A percentile compares a stretch with the other conserved stretches of the same genome.
These are phyloP conservation scores for Cryptomeria japonica DNA, from an alignment of 75 land plant genomes.

Conservation along the genomic window DNA sequence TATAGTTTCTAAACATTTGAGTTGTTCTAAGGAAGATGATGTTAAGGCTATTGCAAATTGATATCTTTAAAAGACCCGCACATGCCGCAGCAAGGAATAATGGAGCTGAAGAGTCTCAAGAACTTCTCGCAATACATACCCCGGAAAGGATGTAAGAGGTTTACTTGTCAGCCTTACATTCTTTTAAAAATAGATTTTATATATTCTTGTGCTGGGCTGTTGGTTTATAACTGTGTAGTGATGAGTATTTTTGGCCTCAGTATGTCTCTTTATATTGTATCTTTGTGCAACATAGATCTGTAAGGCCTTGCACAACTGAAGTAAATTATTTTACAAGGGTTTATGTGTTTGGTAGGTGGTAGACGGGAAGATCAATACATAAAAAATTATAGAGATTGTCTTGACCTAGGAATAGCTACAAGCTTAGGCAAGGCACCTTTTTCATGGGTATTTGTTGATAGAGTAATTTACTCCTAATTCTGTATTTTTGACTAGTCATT, in stretches of 20 bases:
- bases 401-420: conserved; percentile 4
- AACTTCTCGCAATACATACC: too few relatives aligned
- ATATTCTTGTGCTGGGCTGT: conserved; percentile 34
- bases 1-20: too few relatives aligned
- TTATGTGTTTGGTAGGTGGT: background rate
- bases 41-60: too few relatives aligned
- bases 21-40: too few relatives aligned
- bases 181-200: too few relatives aligned
- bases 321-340: background rate
- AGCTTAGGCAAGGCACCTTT: conserved; percentile 2
- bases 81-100: too few relatives aligned
- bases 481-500: conserved; percentile 11
- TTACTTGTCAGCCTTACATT: too few relatives aligned
- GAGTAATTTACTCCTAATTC: conserved; percentile 14
- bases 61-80: too few relatives aligned
- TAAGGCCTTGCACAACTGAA: background rate
- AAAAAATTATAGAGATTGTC: background rate
- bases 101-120: too few relatives aligned
- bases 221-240: conserved; percentile 65
- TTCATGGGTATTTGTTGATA: conserved; percentile 7
- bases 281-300: background rate
- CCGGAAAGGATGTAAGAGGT: too few relatives aligned
- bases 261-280: background rate
- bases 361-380: conserved; percentile 1
- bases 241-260: conserved; percentile 31